Evolutionary conservation across 2,329 filamentous ascomycete species (phyloP).

Genomic region (Fusarium sp.): DNA sequence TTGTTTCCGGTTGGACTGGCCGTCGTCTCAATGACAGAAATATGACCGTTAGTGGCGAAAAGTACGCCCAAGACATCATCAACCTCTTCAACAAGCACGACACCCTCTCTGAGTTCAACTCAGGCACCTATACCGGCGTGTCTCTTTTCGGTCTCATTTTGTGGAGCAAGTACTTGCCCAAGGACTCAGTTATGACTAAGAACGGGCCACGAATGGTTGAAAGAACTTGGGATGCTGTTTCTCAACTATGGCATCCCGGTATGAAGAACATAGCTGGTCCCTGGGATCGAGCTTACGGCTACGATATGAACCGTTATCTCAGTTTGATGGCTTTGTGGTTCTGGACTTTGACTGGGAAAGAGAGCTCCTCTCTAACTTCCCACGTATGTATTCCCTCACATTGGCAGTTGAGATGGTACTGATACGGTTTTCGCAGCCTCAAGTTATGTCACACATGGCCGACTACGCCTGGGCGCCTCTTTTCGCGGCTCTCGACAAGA

Average conservation of each 20-base stretch:
- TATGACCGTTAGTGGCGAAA: conserved; percentile 66
- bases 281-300: conserved; percentile 71
- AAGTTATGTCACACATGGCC: conserved; percentile 65
- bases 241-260: conserved; percentile 64
- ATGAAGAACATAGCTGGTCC: conserved; percentile 70
- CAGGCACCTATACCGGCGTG: conserved; percentile 70
- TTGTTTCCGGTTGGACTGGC: conserved; percentile 68
- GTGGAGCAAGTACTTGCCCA: conserved; percentile 67
- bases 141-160: conserved; percentile 67
- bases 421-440: conserved; percentile 44
- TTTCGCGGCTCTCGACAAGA: conserved; percentile 62
- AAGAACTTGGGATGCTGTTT: conserved; percentile 62
- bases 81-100: conserved; percentile 63
- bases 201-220: conserved; percentile 61
- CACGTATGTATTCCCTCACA: not conserved
- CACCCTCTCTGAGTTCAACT: conserved; percentile 71
- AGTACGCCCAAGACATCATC: conserved; percentile 64
- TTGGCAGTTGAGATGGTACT: not conserved
- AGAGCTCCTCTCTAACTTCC: conserved; percentile 45
- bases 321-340: conserved; percentile 67
- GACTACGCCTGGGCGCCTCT: conserved; percentile 68
- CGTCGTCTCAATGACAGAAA: conserved; percentile 62
- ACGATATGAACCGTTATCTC: conserved; percentile 70
- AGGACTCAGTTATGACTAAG: conserved; percentile 61
- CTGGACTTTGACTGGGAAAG: conserved; percentile 65